A percentile compares a stretch with the other conserved stretches of the same genome.
Evolutionary conservation across 805 yeast genomes (phyloP).

Genomic region (Lipomyces kockii): DNA sequence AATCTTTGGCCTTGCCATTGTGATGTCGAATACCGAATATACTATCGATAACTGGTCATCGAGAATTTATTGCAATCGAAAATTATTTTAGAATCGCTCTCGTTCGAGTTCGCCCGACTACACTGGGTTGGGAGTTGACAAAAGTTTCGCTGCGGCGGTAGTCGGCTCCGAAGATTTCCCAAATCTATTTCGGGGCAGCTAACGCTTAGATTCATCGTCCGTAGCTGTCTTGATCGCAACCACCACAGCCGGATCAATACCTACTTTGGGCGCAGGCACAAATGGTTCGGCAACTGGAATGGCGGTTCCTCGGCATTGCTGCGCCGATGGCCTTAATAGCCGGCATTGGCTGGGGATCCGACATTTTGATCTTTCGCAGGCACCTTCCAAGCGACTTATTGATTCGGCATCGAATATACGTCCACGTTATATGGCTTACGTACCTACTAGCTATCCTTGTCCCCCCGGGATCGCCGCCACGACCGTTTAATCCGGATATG

Average conservation of each 20-base stretch:
- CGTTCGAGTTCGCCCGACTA: too few species aligned
- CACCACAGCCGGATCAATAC: neutral
- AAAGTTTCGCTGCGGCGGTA: too few species aligned
- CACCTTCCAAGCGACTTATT: slow-evolving; percentile 51
- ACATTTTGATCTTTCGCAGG: slow-evolving; percentile 57
- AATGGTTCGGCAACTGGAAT: slow-evolving; percentile 30
- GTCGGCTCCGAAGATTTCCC: too few species aligned
- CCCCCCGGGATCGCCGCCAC: slow-evolving; percentile 72
- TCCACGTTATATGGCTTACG: slow-evolving; percentile 71
- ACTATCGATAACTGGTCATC: neutral
- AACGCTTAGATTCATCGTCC: neutral
- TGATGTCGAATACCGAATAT: neutral
- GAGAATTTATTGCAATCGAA: neutral
- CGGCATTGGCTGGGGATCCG: slow-evolving; percentile 65
- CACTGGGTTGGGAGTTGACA: too few species aligned
- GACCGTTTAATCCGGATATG: slow-evolving; percentile 48
- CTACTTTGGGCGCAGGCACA: neutral
- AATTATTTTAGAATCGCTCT: neutral
- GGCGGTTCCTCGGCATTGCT: slow-evolving; percentile 29
- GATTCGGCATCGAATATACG: slow-evolving; percentile 52
- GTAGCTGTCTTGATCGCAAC: neutral
- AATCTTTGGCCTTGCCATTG: neutral
- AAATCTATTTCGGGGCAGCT: too few species aligned
- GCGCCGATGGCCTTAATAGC: slow-evolving; percentile 69
- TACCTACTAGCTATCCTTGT: slow-evolving; percentile 69